A percentile compares a stretch with the other conserved stretches of the same genome.
These are phyloP conservation scores for Ogataea pilisensis DNA, from an alignment of 805 yeast species.

Conservation along the genomic window DNA sequence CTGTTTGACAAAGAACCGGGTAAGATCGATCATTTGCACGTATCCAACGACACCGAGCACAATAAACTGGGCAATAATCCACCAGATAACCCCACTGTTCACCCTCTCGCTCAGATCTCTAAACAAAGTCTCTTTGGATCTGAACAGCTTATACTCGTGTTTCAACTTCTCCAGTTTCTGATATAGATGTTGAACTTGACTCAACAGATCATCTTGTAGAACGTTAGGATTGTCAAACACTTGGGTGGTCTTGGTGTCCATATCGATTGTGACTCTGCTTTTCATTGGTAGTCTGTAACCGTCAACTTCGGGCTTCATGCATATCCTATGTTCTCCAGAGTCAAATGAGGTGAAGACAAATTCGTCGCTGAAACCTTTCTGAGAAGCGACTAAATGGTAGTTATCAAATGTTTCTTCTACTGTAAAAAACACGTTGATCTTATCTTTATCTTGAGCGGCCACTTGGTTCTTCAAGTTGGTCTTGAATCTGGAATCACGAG, in stretches of 20 bases:
- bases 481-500: too few relatives aligned
- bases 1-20: slow-evolving; percentile 80
- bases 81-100: slow-evolving; percentile 64
- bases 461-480: too few relatives aligned
- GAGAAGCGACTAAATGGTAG: slow-evolving; percentile 71
- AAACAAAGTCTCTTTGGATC: slow-evolving; percentile 69
- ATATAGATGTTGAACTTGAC: slow-evolving; percentile 53
- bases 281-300: slow-evolving; percentile 41
- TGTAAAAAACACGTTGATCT: slow-evolving; percentile 19
- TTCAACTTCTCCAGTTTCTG: slow-evolving; percentile 54
- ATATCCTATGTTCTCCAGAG: slow-evolving; percentile 80
- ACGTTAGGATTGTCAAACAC: slow-evolving; percentile 54
- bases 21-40: slow-evolving; percentile 74
- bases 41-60: slow-evolving; percentile 67
- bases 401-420: slow-evolving; percentile 71
- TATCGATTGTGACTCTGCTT: slow-evolving; percentile 57
- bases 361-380: slow-evolving; percentile 53
- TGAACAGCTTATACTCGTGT: slow-evolving; percentile 60
- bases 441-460: too few relatives aligned
- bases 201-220: slow-evolving; percentile 41
- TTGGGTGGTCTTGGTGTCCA: slow-evolving; percentile 67
- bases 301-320: slow-evolving; percentile 46
- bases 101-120: slow-evolving; percentile 75
- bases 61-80: slow-evolving; percentile 69
- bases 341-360: slow-evolving; percentile 81